These are phyloP conservation scores for Citeromyces matritensis DNA, from an alignment of 805 yeast genomes.

Conservation along the genomic window DNA sequence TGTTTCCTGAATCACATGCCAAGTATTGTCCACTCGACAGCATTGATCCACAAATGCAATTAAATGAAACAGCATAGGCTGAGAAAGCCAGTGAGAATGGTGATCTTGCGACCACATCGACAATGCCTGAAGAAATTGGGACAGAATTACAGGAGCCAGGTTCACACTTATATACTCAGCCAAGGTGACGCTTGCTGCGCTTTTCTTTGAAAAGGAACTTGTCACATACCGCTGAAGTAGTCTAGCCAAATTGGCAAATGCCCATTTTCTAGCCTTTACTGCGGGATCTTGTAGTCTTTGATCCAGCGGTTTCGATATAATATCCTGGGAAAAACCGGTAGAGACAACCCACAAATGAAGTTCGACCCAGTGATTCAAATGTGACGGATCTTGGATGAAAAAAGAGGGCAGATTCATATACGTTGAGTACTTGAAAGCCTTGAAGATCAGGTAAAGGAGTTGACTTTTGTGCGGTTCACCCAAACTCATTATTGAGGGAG, in stretches of 20 bases:
- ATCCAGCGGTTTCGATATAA: neutral
- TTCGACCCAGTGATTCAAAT: conserved; percentile 48
- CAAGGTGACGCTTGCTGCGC: conserved; percentile 3
- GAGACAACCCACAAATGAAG: conserved; percentile 50
- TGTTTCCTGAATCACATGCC: conserved; percentile 61
- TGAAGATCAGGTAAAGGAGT: conserved; percentile 55
- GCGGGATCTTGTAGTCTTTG: neutral
- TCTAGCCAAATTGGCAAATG: conserved; percentile 2
- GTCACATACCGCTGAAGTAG: conserved; percentile 3
- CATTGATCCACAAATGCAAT: conserved; percentile 50
- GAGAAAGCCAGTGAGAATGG: conserved; percentile 42
- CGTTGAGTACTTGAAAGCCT: conserved; percentile 66
- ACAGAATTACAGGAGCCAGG: conserved; percentile 58
- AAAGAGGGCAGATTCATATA: conserved; percentile 57
- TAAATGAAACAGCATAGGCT: conserved; percentile 46
- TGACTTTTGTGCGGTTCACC: conserved; percentile 32
- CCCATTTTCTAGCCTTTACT: conserved; percentile 3
- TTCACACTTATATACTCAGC: conserved; percentile 27
- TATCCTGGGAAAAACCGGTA: neutral
- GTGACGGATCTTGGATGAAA: conserved; percentile 29
- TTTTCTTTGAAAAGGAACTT: conserved; percentile 2
- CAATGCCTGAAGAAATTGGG: conserved; percentile 43
- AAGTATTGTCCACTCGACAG: conserved; percentile 41
- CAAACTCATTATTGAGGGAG: conserved; percentile 5
- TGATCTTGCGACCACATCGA: conserved; percentile 50